Base-by-base conservation (phyloP, 768 basidiomycete species). In the Collybia sordida region DNA sequence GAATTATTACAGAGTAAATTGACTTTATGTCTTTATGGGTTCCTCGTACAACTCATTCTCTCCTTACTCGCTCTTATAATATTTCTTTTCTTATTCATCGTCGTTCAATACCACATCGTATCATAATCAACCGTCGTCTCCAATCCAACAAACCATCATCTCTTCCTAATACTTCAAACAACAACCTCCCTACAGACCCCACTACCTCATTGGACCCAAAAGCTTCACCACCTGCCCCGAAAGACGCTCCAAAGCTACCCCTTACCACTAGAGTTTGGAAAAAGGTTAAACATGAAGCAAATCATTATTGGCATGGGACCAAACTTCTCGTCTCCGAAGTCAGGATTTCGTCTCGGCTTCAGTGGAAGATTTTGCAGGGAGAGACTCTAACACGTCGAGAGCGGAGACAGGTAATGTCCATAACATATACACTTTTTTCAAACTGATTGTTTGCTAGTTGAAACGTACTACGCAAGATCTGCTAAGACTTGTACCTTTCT, bases 251-350 rank as follows among this genome's bases (percentile, higher is more conserved):
- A 3, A 65, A 73, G 36, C 63, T 58, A 17, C 76, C 79, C 11
- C 65, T 90, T 3, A 50, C 72, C 35, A 75, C 81, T 8, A 77
- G 94, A 34, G 80, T 81, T 6, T 98, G 96, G 96, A 88, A 88
- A 58, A 90, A 85, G 59, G 85, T 98, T 53, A 99, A 98, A 73
- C 91, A 98, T 61, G 97, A 98, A 68, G 93, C 87, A 0, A 80
- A 83, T 51, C 96, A 99, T 67, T 99, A 98, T 67, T 98, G 95
- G 95, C 87, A 94, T 55, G 96, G 97, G 9, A 81, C 91, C 1
- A 97, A 97, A 64, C 82, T 99, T 4, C 78, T 99, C 42, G 93
- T 91, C 14, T 90, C 93, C 21, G 97, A 98, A 72, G 90, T 97
- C 47, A 84, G 89, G 55, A 98, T 98, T 55, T 93, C 91, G 19